phyloP scores from a whole-genome alignment of 768 basidiomycete species.

The Strobilomyces dryophilus region DNA sequence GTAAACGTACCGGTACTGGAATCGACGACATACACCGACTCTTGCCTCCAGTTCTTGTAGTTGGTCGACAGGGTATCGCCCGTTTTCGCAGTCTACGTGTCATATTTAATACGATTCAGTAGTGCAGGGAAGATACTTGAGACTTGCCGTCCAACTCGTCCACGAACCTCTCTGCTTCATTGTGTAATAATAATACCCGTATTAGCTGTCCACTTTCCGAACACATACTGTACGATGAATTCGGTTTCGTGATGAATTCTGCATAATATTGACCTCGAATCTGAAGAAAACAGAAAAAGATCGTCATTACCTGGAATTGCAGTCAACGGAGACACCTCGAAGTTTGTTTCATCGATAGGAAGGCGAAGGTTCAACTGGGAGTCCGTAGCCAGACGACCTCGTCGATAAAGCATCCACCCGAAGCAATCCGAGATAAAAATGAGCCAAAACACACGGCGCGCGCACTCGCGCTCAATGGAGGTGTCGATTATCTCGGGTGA shows the following conservation, averaged over 20 bases:
- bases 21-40: conserved; percentile 29
- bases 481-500: conserved; percentile 56
- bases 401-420: conserved; percentile 35
- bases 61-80: conserved; percentile 30
- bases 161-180: conserved; percentile 53
- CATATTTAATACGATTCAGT: conserved; percentile 23
- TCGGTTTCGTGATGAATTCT: conserved; percentile 69
- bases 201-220: conserved; percentile 73
- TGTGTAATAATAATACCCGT: conserved; percentile 61
- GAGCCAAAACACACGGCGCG: conserved; percentile 81
- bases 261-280: conserved; percentile 6
- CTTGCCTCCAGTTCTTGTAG: conserved; percentile 43
- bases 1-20: background rate
- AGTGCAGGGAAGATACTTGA: conserved; percentile 10
- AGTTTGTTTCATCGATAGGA: conserved; percentile 79
- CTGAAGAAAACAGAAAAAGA: background rate
- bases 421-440: conserved; percentile 59
- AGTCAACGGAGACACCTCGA: conserved; percentile 58
- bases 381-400: conserved; percentile 33
- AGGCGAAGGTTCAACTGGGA: conserved; percentile 57
- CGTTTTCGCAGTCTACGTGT: conserved; percentile 23
- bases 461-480: conserved; percentile 69
- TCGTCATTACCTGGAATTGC: conserved; percentile 29
- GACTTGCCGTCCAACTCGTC: conserved; percentile 47
- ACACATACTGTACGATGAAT: conserved; percentile 47